A percentile compares a stretch with the other conserved stretches of the same genome.
phyloP scores from a whole-genome alignment of 1,284 basidiomycete species.

The Cryptococcus deneoformans region DNA sequence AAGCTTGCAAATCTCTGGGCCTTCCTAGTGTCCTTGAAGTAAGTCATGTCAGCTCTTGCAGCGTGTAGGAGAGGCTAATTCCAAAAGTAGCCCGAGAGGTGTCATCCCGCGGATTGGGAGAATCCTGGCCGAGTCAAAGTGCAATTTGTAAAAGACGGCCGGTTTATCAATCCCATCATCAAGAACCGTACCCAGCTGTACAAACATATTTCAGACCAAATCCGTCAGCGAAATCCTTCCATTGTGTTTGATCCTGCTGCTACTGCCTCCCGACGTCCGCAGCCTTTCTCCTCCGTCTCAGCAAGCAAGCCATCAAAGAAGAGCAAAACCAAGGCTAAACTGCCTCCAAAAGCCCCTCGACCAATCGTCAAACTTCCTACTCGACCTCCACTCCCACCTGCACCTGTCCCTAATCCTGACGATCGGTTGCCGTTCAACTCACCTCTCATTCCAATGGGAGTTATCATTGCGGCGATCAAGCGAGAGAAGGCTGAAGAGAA shows the following conservation, averaged over 20 bases:
- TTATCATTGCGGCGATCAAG: conserved; percentile 45
- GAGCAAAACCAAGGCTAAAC: conserved; percentile 15
- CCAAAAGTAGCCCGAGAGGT: conserved; percentile 58
- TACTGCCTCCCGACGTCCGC: conserved; percentile 8
- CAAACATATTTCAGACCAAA: conserved; percentile 68
- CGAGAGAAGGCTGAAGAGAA: conserved; percentile 47
- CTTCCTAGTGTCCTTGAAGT: conserved; percentile 82
- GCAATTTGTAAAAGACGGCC: conserved; percentile 79
- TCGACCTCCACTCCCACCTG: conserved; percentile 35
- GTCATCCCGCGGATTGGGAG: conserved; percentile 94
- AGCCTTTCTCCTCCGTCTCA: conserved; percentile 6
- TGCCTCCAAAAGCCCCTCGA: conserved; percentile 4
- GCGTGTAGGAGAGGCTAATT: neutral
- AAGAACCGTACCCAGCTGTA: conserved; percentile 85
- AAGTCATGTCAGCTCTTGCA: conserved; percentile 7
- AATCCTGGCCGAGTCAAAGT: conserved; percentile 92
- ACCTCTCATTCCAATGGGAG: conserved; percentile 41
- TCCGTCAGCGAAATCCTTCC: conserved; percentile 70
- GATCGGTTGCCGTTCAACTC: conserved; percentile 48
- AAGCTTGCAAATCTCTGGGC: conserved; percentile 72
- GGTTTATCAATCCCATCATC: conserved; percentile 66
- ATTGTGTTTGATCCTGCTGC: conserved; percentile 58
- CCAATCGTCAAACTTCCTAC: conserved; percentile 19
- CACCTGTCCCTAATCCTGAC: conserved; percentile 39
- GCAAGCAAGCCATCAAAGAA: conserved; percentile 10